Evolutionary conservation across 305 asterid genomes (phyloP).

Genomic region (Fraxinus velutina): DNA sequence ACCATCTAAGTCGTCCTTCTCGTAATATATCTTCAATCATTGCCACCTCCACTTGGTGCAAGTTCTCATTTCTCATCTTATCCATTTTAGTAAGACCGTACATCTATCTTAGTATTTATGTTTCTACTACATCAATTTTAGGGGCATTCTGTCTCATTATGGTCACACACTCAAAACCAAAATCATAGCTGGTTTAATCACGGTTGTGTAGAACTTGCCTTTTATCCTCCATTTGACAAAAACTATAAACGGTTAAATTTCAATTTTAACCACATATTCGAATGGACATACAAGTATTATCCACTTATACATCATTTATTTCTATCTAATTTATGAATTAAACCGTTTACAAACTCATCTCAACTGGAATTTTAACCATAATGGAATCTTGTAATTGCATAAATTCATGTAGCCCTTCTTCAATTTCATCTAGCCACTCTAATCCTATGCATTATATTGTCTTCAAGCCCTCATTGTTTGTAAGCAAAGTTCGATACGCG

Average conservation of each 20-base stretch:
- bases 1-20: not conserved
- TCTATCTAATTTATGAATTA: not conserved
- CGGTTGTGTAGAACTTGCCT: not conserved
- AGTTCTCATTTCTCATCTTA: not conserved
- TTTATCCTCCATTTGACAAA: not conserved
- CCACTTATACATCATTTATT: not conserved
- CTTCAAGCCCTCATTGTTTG: not conserved
- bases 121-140: not conserved
- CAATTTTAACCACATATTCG: not conserved
- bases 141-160: not conserved
- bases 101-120: not conserved
- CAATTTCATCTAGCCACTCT: not conserved
- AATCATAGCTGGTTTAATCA: not conserved
- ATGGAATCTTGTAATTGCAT: not conserved
- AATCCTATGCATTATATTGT: not conserved
- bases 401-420: not conserved
- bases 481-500: not conserved
- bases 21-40: not conserved
- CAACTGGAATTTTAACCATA: not conserved
- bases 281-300: not conserved
- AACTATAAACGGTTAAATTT: no score
- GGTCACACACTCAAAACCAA: not conserved
- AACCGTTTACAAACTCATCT: not conserved
- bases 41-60: not conserved
- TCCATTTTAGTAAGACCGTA: not conserved